These are phyloP conservation scores for Prunus davidiana DNA, from an alignment of 306 rosid genomes.

Conservation along the genomic window DNA sequence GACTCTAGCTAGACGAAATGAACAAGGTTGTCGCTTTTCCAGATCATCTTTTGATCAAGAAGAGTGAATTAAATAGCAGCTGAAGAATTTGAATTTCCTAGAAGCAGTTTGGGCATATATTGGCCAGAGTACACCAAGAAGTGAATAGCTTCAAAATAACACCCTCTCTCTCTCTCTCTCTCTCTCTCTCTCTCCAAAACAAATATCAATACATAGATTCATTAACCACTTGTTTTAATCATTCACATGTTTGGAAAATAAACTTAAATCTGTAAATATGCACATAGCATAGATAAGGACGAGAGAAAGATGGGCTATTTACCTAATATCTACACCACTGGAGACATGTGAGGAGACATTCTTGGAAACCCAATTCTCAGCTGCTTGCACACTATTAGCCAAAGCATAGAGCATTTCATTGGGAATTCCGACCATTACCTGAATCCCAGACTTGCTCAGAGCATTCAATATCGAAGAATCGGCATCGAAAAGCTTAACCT, in stretches of 20 bases:
- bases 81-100: background rate
- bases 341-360: slow-evolving; percentile 69
- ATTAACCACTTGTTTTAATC: too few relatives aligned
- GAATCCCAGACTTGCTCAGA: slow-evolving; percentile 71
- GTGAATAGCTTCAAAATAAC: too few relatives aligned
- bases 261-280: background rate
- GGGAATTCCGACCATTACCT: slow-evolving; percentile 95
- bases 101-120: background rate
- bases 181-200: too few relatives aligned
- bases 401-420: slow-evolving; percentile 73
- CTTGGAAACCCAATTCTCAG: slow-evolving; percentile 86
- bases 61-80: background rate
- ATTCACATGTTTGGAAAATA: background rate
- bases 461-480: slow-evolving; percentile 53
- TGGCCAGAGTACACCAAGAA: background rate
- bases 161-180: too few relatives aligned
- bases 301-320: background rate
- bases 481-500: slow-evolving; percentile 93
- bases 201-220: too few relatives aligned
- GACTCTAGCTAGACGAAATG: background rate
- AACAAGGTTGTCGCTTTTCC: background rate
- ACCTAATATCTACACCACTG: slow-evolving; percentile 79
- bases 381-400: slow-evolving; percentile 60
- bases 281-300: background rate
- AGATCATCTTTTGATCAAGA: background rate